Evolutionary conservation across 495 filamentous ascomycete species (phyloP), one percentile per base, ranked within the genome.

Genomic region (Penicillium cosmopolitanum): DNA sequence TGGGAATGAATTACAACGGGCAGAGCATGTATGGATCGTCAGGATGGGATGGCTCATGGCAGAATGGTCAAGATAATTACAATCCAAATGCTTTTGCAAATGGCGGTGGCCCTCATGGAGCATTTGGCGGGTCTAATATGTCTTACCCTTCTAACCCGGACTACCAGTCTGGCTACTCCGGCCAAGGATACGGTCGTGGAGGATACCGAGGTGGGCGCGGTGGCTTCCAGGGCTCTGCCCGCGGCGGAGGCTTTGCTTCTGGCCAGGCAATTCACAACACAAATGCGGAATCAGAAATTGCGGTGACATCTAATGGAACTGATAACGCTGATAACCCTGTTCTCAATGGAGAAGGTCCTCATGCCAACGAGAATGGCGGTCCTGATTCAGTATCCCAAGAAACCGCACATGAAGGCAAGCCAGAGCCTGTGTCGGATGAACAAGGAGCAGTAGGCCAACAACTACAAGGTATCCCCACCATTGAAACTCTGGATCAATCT

Each of bases 61-160:
- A 91, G 86, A 85, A 86, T 85, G 86, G 75, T 72, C 79, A 80
- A 81, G 76, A 82, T 82, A 84, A 83, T 76, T 83, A 80, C 82
- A 84, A 85, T 85, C 79, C 82, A 82, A 85, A 82, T 83, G 77
- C 82, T 72, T 83, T 81, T 75, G 84, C 87, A 87, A 89, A 87
- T 91, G 84, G 87, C 82, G 91, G 88, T 82, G 86, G 88, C 78
- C 84, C 85, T 88, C 89, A 89, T 79, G 82, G 85, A 84, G 90
- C 89, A 73, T 94, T 80, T 84, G 84, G 78, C 80, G 85, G 84
- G 75, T 85, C 83, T 85, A 87, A 87, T 84, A 79, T 86, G 76
- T 81, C 82, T 75, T 77, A 80, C 76, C 75, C 77, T 75, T 80
- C 77, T 72, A 84, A 78, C 73, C 73, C 81, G 77, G 80, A 83